phyloP scores from a whole-genome alignment of 768 basidiomycete genomes.

The Tricholoma furcatifolium region DNA sequence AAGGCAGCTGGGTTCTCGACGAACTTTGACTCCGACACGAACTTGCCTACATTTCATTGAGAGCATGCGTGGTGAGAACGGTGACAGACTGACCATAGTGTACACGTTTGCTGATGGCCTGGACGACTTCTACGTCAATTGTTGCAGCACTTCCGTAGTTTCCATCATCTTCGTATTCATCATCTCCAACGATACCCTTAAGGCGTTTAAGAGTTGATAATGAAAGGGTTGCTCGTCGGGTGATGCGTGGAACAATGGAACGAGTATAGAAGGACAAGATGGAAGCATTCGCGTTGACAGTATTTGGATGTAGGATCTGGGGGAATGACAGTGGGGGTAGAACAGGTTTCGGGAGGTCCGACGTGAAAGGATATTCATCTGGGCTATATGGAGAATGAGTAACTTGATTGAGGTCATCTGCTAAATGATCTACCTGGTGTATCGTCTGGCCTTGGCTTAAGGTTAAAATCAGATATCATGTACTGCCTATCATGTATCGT shows the following conservation, averaged over 20 bases:
- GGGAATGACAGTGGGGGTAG: slow-evolving; percentile 75
- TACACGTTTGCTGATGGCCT: slow-evolving; percentile 96
- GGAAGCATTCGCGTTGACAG: slow-evolving; percentile 81
- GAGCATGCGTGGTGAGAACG: not conserved
- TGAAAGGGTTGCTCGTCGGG: slow-evolving; percentile 64
- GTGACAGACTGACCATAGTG: slow-evolving; percentile 76
- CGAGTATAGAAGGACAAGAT: slow-evolving; percentile 90
- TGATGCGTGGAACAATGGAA: slow-evolving; percentile 87
- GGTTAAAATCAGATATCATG: slow-evolving; percentile 2
- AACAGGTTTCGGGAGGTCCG: slow-evolving; percentile 77
- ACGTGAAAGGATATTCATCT: slow-evolving; percentile 96
- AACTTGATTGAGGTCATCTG: not conserved
- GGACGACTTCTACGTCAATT: slow-evolving; percentile 94
- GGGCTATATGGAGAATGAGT: slow-evolving; percentile 53
- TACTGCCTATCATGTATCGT: not conserved
- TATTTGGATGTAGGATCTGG: slow-evolving; percentile 72
- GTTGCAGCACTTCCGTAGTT: slow-evolving; percentile 97
- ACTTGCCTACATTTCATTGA: slow-evolving; percentile 69
- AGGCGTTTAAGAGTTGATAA: slow-evolving; percentile 66
- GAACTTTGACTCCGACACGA: slow-evolving; percentile 99
- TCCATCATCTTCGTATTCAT: slow-evolving; percentile 87
- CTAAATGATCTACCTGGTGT: slow-evolving; percentile 68
- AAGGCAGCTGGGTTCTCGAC: slow-evolving; percentile 80
- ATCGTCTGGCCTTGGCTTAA: slow-evolving; percentile 89
- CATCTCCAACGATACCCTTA: slow-evolving; percentile 62